Percentiles rank a stretch among this genome's conserved stretches.
These are phyloP conservation scores for Acanthamoeba castellanii DNA, from an alignment of 208 protist genomes.

Conservation along the genomic window DNA sequence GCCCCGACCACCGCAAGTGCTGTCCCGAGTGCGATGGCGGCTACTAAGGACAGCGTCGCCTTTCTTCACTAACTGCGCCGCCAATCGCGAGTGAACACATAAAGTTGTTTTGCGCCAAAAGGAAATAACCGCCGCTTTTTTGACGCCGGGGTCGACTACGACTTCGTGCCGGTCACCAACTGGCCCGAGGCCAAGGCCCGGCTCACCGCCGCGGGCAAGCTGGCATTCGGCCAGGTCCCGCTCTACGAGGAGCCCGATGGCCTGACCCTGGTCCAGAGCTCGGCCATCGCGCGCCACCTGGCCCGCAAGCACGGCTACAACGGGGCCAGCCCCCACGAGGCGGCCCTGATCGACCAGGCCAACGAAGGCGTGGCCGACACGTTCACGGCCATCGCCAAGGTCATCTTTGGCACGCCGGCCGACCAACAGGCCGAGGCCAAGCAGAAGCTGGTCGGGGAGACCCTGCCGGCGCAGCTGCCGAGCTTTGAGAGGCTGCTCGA, in stretches of 20 bases:
- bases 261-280: background rate
- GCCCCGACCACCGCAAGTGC: too few relatives aligned
- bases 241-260: slow-evolving; percentile 61
- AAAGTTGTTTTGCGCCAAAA: too few relatives aligned
- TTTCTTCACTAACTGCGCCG: too few relatives aligned
- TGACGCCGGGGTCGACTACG: slow-evolving; percentile 46
- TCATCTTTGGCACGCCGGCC: background rate
- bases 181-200: background rate
- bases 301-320: slow-evolving; percentile 61
- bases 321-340: background rate
- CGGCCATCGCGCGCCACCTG: slow-evolving; percentile 44
- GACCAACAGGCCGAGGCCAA: background rate
- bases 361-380: slow-evolving; percentile 18
- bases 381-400: background rate
- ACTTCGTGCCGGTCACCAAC: background rate
- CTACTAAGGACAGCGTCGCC: too few relatives aligned
- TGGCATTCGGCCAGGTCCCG: slow-evolving; percentile 19
- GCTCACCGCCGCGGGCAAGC: background rate
- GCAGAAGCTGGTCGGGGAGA: background rate
- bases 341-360: slow-evolving; percentile 2
- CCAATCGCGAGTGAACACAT: too few relatives aligned
- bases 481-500: background rate
- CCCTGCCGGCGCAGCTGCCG: background rate
- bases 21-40: too few relatives aligned
- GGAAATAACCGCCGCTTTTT: too few relatives aligned